A percentile compares a stretch with the other conserved stretches of the same genome.
Conservation (phyloP, 495 filamentous ascomycete species). For the Daldinia concentrica region DNA sequence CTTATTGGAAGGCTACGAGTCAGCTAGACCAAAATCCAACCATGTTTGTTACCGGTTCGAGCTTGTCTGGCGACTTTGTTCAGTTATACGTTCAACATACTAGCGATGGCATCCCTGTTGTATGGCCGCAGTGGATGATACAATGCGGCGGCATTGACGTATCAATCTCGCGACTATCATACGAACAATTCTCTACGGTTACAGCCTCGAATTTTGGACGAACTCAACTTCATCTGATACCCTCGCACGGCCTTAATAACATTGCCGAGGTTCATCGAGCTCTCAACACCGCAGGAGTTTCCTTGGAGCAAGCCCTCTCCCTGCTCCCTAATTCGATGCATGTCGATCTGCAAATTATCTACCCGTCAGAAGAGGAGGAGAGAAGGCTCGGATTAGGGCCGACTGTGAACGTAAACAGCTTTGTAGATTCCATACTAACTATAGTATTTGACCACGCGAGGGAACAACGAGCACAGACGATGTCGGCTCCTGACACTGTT, state of each 20-base stretch:
- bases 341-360: slow-evolving; percentile 86
- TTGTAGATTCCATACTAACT: slow-evolving; percentile 81
- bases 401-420: slow-evolving; percentile 83
- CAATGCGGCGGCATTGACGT: slow-evolving; percentile 81
- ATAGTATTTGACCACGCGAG: slow-evolving; percentile 94
- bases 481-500: slow-evolving; percentile 69
- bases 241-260: slow-evolving; percentile 57
- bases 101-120: slow-evolving; percentile 82
- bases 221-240: slow-evolving; percentile 57
- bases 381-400: slow-evolving; percentile 70
- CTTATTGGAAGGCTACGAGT: slow-evolving; percentile 98
- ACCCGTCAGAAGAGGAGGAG: slow-evolving; percentile 79
- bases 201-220: slow-evolving; percentile 62
- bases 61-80: slow-evolving; percentile 91
- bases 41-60: slow-evolving; percentile 92
- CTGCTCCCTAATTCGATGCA: slow-evolving; percentile 80
- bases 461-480: slow-evolving; percentile 65
- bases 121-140: slow-evolving; percentile 85
- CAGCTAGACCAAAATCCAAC: slow-evolving; percentile 83
- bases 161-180: slow-evolving; percentile 78
- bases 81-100: slow-evolving; percentile 91
- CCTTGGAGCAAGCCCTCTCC: slow-evolving; percentile 75
- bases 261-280: slow-evolving; percentile 72
- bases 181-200: slow-evolving; percentile 74
- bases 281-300: slow-evolving; percentile 76